Conservation (phyloP, 2,329 filamentous ascomycete genomes). For the Didymella keratinophila region DNA sequence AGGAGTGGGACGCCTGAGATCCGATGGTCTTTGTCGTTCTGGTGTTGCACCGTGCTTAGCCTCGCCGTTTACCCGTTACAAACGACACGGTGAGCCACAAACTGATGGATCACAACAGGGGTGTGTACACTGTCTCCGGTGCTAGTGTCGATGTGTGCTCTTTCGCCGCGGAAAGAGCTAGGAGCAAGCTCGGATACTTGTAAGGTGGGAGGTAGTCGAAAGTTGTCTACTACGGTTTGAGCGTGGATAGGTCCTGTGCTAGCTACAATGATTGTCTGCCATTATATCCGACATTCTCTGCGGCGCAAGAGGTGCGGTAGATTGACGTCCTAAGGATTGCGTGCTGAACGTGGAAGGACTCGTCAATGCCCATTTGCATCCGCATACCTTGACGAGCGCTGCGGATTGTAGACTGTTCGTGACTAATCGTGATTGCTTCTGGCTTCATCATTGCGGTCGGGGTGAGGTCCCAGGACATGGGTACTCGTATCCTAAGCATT, state of each 20-base stretch:
- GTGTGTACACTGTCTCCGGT: background rate
- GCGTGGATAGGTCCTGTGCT: too few relatives aligned
- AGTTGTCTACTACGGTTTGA: too few relatives aligned
- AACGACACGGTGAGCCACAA: background rate
- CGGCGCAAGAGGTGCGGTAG: too few relatives aligned
- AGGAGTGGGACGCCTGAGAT: constrained; percentile 6
- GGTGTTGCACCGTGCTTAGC: constrained; percentile 6
- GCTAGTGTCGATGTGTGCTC: too few relatives aligned
- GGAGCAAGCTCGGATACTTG: too few relatives aligned
- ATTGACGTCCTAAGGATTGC: too few relatives aligned
- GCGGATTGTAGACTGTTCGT: background rate
- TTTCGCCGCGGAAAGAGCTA: too few relatives aligned
- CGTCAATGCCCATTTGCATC: too few relatives aligned
- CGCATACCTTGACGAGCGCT: background rate
- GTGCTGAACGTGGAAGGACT: too few relatives aligned
- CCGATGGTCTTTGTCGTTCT: constrained; percentile 3
- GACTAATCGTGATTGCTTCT: background rate
- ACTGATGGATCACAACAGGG: background rate
- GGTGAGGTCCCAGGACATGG: background rate
- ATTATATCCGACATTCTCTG: too few relatives aligned
- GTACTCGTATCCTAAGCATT: background rate
- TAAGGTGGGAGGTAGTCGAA: too few relatives aligned
- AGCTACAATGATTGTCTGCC: too few relatives aligned
- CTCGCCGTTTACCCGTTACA: constrained; percentile 1
- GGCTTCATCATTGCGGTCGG: background rate